phyloP scores from a whole-genome alignment of 2,329 filamentous ascomycete genomes.

The Ceratocystis variospora region DNA sequence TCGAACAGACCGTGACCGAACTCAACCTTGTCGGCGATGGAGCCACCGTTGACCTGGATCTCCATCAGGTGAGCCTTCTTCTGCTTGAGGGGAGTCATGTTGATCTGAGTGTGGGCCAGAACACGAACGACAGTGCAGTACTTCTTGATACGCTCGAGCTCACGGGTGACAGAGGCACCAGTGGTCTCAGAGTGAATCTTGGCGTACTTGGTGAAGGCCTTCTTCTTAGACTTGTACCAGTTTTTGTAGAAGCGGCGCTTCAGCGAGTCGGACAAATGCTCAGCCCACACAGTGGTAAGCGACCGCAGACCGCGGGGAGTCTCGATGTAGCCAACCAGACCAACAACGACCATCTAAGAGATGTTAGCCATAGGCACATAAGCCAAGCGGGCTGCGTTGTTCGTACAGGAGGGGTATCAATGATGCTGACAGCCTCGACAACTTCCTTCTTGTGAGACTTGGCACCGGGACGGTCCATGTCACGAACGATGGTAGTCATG shows the following conservation, averaged over 20 bases:
- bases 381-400: constrained; percentile 68
- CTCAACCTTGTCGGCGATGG: constrained; percentile 88
- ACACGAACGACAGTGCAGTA: constrained; percentile 99
- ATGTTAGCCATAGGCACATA: constrained; percentile 60
- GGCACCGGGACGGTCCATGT: constrained; percentile 91
- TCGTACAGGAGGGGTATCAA: constrained; percentile 93
- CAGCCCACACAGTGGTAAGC: constrained; percentile 98
- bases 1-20: constrained; percentile 95
- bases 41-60: constrained; percentile 98
- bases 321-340: constrained; percentile 99
- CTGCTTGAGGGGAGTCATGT: constrained; percentile 98
- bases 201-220: constrained; percentile 99
- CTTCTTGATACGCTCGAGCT: constrained; percentile 99
- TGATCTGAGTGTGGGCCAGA: constrained; percentile 98
- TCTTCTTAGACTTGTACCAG: constrained; percentile 99
- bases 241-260: constrained; percentile 99
- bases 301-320: constrained; percentile 98
- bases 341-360: constrained; percentile 94
- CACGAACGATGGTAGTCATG: constrained; percentile 99
- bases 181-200: constrained; percentile 97
- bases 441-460: constrained; percentile 99
- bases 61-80: constrained; percentile 99
- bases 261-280: constrained; percentile 96
- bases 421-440: constrained; percentile 74
- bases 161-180: constrained; percentile 81